Evolutionary conservation across 257 asterid genomes (phyloP), one percentile per base, ranked within the genome.

Genomic region (Cynanchum wilfordii): DNA sequence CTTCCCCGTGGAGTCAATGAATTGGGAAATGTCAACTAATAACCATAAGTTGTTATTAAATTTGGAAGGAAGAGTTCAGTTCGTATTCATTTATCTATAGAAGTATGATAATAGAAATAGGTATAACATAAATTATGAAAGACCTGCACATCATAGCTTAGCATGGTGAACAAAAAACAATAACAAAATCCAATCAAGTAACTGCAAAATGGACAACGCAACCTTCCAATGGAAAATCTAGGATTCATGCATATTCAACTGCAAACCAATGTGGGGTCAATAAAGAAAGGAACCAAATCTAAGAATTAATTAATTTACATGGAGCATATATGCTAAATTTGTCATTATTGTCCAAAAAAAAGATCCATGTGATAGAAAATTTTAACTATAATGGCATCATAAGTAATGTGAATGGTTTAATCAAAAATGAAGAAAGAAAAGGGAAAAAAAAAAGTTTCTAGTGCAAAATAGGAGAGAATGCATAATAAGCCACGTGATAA

Each of bases 231-330:
- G 22, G 17, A 47, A 60, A 47, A 12, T 13, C 49, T 20, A 17
- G 30, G 56, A 58, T 24, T 22, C 27, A 72, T 57, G 11, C 52
- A n/a, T 70, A 10, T 33, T 70, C 64, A 36, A 70, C 74, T 70
- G 56, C 30, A 70, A 55, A 56, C 22, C 67, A 29, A 17, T 16
- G 12, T n/a, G 24, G 15, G 64, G 51, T 0, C 25, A 24, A 4
- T 50, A 15, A 15, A 47, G 52, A 3, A 36, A 42, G 19, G 10
- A 42, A 22, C 45, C 40, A 30, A 58, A 9, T 25, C 17, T 19
- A 7, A 59, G 27, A 69, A 40, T 30, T 69, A 30, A 57, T 38
- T 71, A 16, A 25, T 72, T 40, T 25, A 17, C 4, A 20, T 13
- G 11, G 16, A 58, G 58, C 69, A 72, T 5, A 30, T 42, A 55